Evolutionary conservation across 140 eudicot species (phyloP).

Genomic region (Senecio squalidus): DNA sequence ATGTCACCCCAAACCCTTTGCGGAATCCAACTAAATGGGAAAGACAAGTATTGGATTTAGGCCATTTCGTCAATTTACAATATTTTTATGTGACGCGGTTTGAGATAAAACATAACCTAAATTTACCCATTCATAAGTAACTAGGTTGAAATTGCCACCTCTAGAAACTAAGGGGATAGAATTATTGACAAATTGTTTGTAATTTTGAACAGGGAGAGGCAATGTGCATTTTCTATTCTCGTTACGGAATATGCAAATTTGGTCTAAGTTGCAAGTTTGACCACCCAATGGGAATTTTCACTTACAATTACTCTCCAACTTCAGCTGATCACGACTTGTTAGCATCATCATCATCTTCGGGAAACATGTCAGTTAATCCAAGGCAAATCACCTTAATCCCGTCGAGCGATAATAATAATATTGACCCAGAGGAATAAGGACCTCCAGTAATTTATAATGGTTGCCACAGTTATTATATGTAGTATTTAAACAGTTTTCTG

Average conservation of each 20-base stretch:
- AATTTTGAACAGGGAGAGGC: slow-evolving; percentile 74
- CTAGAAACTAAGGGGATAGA: not conserved
- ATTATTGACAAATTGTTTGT: slow-evolving; percentile 10
- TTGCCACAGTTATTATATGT: slow-evolving; percentile 31
- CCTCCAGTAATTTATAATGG: slow-evolving; percentile 10
- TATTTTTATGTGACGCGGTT: not conserved
- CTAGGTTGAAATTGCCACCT: not conserved
- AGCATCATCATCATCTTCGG: slow-evolving; percentile 67
- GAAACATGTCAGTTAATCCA: slow-evolving; percentile 43
- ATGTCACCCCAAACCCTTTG: too few relatives aligned
- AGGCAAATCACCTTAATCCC: slow-evolving; percentile 70
- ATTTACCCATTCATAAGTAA: not conserved
- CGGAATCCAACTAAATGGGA: too few relatives aligned
- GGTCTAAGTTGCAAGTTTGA: slow-evolving; percentile 99
- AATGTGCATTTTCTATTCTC: slow-evolving; percentile 84
- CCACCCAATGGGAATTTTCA: slow-evolving; percentile 85
- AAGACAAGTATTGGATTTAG: too few relatives aligned
- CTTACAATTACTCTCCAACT: slow-evolving; percentile 47
- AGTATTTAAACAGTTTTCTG: slow-evolving; percentile 34
- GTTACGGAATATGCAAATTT: slow-evolving; percentile 95
- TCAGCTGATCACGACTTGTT: slow-evolving; percentile 51
- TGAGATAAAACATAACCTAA: too few relatives aligned
- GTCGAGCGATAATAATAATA: slow-evolving; percentile 40
- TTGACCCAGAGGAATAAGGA: slow-evolving; percentile 49
- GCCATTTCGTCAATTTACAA: too few relatives aligned